These are phyloP conservation scores for Penicillium fuscoglaucum DNA, from an alignment of 2,329 filamentous ascomycete species.

Conservation along the genomic window DNA sequence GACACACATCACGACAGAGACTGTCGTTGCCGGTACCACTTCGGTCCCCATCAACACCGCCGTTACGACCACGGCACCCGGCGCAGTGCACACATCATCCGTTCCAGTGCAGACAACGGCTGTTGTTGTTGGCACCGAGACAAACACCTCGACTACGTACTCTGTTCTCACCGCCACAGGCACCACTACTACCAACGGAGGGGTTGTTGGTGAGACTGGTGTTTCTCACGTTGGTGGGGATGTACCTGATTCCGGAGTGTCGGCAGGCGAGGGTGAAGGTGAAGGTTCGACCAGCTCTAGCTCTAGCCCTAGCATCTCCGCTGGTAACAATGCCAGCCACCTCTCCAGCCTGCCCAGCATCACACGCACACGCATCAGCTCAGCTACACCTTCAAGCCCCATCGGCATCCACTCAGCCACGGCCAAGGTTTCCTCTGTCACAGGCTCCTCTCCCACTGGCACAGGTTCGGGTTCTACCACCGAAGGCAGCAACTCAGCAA, in stretches of 20 bases:
- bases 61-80: neutral
- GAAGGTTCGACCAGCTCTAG: neutral
- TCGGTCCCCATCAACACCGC: neutral
- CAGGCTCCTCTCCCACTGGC: neutral
- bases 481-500: neutral
- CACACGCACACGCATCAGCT: neutral
- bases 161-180: neutral
- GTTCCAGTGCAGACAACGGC: neutral
- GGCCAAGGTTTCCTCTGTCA: neutral
- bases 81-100: neutral
- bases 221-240: neutral
- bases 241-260: neutral
- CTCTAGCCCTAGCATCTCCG: neutral
- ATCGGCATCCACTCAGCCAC: neutral
- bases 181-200: neutral
- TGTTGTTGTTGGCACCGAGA: neutral
- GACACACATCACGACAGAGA: conserved; percentile 20
- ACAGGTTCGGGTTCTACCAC: neutral
- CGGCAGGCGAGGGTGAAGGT: neutral
- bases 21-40: conserved; percentile 22
- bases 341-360: neutral
- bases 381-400: neutral
- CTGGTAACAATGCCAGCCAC: neutral
- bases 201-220: neutral
- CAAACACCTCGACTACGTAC: neutral